These are phyloP conservation scores for Skeletonema tropicum DNA, from an alignment of 108 stramenopile genomes.

Conservation along the genomic window DNA sequence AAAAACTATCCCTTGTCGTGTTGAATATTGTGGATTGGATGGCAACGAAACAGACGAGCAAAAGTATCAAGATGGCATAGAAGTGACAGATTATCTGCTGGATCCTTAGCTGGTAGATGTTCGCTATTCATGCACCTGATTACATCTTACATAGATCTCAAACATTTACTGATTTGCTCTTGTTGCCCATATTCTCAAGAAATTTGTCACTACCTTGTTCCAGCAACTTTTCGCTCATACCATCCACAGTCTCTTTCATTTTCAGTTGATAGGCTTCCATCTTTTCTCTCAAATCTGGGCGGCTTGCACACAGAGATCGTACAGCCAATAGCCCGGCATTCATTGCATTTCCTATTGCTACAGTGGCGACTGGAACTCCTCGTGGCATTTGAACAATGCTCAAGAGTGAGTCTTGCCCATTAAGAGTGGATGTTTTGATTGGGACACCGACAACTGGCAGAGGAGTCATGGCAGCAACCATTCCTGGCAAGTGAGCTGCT, in stretches of 20 bases:
- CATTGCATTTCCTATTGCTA: conserved; percentile 98
- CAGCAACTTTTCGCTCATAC: conserved; percentile 60
- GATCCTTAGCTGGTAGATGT: conserved; percentile 22
- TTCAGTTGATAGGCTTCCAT: conserved; percentile 84
- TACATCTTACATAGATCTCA: conserved; percentile 29
- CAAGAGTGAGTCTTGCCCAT: conserved; percentile 95
- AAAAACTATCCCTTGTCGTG: conserved; percentile 45
- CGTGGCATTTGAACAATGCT: conserved; percentile 99
- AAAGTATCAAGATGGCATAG: conserved; percentile 35
- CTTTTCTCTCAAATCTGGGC: conserved; percentile 73
- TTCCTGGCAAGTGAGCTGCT: conserved; percentile 98
- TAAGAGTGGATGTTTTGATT: conserved; percentile 96
- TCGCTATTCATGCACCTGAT: conserved; percentile 5
- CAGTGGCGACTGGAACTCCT: conserved; percentile 99
- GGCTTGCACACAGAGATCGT: conserved; percentile 84
- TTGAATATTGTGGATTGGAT: conserved; percentile 61
- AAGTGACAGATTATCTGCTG: conserved; percentile 45
- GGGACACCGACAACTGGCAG: conserved; percentile 98
- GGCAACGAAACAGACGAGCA: background rate
- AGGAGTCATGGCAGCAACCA: conserved; percentile 98
- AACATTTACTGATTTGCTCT: conserved; percentile 83
- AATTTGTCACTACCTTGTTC: conserved; percentile 82
- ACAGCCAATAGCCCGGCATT: conserved; percentile 98
- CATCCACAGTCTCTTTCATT: conserved; percentile 80
- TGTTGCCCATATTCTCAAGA: conserved; percentile 82